Percentiles rank a stretch among this genome's conserved stretches.
These are phyloP conservation scores for Firmiana major DNA, from an alignment of 345 rosid species.

Conservation along the genomic window DNA sequence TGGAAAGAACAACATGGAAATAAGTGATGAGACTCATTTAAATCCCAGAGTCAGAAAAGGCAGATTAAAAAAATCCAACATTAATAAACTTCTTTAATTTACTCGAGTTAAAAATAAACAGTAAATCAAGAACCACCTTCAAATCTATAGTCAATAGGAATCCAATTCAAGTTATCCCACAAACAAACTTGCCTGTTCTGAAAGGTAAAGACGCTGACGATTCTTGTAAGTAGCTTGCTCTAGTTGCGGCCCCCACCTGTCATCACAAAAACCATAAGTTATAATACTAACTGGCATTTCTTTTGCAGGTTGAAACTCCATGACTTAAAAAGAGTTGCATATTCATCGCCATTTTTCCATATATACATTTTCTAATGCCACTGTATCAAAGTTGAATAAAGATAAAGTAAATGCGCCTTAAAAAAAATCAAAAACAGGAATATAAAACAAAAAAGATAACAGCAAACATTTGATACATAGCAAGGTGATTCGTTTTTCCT, in stretches of 20 bases:
- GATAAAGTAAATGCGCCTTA: neutral
- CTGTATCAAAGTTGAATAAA: neutral
- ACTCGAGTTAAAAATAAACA: neutral
- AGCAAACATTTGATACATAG: neutral
- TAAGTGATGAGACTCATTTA: neutral
- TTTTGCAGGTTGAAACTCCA: neutral
- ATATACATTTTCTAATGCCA: neutral
- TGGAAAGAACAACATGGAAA: neutral
- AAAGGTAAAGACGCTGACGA: conserved; percentile 83
- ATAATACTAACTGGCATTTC: neutral
- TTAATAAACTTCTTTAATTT: neutral
- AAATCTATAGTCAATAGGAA: neutral
- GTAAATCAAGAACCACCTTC: neutral
- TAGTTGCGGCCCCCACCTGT: conserved; percentile 90
- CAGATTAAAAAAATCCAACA: neutral
- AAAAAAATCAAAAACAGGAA: neutral
- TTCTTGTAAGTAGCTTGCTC: conserved; percentile 79
- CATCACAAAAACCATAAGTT: neutral
- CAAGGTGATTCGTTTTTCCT: neutral
- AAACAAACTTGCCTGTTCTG: conserved; percentile 55
- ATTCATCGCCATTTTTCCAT: too few relatives aligned
- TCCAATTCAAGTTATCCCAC: neutral
- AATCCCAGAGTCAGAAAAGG: neutral
- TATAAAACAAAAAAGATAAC: neutral
- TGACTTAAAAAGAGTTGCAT: neutral